Conservation (phyloP, 768 basidiomycete species). For the Xanthoconium purpureum region DNA sequence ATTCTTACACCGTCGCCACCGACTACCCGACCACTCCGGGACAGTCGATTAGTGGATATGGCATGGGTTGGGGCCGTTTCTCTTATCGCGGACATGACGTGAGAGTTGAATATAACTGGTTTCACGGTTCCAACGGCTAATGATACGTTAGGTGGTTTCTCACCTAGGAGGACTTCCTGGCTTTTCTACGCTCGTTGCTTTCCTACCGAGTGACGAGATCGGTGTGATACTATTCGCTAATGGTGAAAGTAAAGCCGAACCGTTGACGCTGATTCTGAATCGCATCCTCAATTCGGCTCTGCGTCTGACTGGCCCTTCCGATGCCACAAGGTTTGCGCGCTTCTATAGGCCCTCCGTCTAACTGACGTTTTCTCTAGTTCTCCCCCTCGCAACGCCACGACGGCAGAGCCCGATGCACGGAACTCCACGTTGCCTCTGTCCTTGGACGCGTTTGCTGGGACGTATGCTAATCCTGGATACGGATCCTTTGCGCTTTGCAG, state of each 20-base stretch:
- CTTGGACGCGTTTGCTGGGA: constrained; percentile 34
- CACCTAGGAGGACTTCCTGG: constrained; percentile 38
- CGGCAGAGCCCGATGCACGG: background rate
- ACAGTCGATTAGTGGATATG: constrained; percentile 37
- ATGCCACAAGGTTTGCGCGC: constrained; percentile 4
- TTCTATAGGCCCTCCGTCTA: background rate
- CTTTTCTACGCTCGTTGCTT: constrained; percentile 27
- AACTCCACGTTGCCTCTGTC: background rate
- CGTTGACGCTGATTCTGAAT: constrained; percentile 6
- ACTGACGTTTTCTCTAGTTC: constrained; percentile 1
- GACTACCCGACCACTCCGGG: constrained; percentile 9
- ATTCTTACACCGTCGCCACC: constrained; percentile 28
- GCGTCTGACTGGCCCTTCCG: background rate
- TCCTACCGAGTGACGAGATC: constrained; percentile 36
- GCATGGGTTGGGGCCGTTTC: constrained; percentile 40
- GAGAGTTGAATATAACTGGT: background rate
- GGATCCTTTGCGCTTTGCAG: constrained; percentile 38
- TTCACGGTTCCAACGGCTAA: background rate
- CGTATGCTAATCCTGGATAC: constrained; percentile 38
- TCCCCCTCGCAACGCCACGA: background rate
- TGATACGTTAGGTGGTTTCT: constrained; percentile 29
- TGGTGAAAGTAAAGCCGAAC: constrained; percentile 14
- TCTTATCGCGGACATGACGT: constrained; percentile 44
- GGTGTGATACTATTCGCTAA: constrained; percentile 39
- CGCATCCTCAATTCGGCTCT: constrained; percentile 27